Evolutionary conservation across 2,329 filamentous ascomycete genomes (phyloP).

Genomic region (Didymella arachidicola): DNA sequence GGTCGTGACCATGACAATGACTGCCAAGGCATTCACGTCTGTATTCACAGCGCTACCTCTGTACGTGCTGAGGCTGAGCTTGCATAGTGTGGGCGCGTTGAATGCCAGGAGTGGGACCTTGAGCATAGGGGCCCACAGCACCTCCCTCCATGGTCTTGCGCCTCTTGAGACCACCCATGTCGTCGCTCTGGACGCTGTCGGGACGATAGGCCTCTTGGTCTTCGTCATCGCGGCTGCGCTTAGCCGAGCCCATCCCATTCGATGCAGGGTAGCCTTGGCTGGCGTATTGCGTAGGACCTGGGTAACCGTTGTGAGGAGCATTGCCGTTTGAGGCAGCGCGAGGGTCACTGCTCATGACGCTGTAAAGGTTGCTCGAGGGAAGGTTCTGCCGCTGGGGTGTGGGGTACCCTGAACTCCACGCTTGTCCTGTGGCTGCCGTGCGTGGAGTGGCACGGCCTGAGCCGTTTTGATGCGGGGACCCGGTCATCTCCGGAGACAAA

Average conservation of each 20-base stretch:
- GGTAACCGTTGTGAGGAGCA: conserved; percentile 73
- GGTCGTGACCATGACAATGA: conserved; percentile 31
- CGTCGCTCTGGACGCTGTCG: conserved; percentile 61
- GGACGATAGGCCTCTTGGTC: conserved; percentile 72
- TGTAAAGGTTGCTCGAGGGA: conserved; percentile 84
- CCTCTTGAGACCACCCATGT: conserved; percentile 74
- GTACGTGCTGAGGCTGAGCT: conserved; percentile 28
- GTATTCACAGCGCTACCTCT: conserved; percentile 16
- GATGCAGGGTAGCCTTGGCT: conserved; percentile 63
- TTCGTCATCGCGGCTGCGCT: conserved; percentile 71
- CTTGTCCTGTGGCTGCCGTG: conserved; percentile 73
- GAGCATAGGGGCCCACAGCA: conserved; percentile 46
- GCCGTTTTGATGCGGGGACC: conserved; percentile 81
- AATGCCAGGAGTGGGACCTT: conserved; percentile 42
- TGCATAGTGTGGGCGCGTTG: conserved; percentile 45
- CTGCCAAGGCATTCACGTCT: conserved; percentile 27
- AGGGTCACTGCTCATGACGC: conserved; percentile 85
- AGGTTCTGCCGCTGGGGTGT: conserved; percentile 76
- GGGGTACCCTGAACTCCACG: conserved; percentile 76
- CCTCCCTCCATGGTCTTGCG: conserved; percentile 73
- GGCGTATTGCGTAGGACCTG: conserved; percentile 68
- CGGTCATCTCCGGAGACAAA: conserved; percentile 81
- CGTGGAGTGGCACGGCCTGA: conserved; percentile 87
- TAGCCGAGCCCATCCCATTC: conserved; percentile 69
- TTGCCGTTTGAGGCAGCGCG: conserved; percentile 72